Conservation (phyloP, 2,329 filamentous ascomycete species). For the Fusarium oxysporum region DNA sequence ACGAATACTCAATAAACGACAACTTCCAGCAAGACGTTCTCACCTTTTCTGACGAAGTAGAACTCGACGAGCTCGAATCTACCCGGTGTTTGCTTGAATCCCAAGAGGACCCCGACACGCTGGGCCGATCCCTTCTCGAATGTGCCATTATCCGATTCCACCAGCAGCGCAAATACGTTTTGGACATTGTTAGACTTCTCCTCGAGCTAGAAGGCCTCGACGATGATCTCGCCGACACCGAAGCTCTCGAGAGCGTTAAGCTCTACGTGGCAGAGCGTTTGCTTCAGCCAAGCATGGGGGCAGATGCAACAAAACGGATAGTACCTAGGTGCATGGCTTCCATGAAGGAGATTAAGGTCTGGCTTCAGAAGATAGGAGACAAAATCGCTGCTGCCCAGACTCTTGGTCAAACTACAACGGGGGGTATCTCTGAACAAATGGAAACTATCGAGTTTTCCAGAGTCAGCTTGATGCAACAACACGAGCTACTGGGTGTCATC, state of each 20-base stretch:
- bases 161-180: slow-evolving; percentile 81
- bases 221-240: slow-evolving; percentile 63
- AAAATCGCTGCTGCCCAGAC: slow-evolving; percentile 80
- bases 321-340: slow-evolving; percentile 79
- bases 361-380: slow-evolving; percentile 81
- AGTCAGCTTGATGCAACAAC: slow-evolving; percentile 84
- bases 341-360: slow-evolving; percentile 81
- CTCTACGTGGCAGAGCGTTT: slow-evolving; percentile 51
- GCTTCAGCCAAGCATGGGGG: slow-evolving; percentile 49
- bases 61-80: slow-evolving; percentile 90
- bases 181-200: slow-evolving; percentile 86
- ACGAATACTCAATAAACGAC: slow-evolving; percentile 84
- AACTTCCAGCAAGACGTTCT: slow-evolving; percentile 87
- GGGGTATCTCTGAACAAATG: slow-evolving; percentile 68
- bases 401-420: slow-evolving; percentile 68
- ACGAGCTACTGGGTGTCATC: slow-evolving; percentile 88
- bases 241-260: slow-evolving; percentile 49
- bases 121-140: slow-evolving; percentile 80
- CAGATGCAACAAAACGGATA: slow-evolving; percentile 66
- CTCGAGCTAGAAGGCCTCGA: slow-evolving; percentile 71
- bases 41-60: slow-evolving; percentile 85
- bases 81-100: slow-evolving; percentile 81
- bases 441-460: slow-evolving; percentile 86
- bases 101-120: slow-evolving; percentile 73
- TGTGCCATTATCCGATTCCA: slow-evolving; percentile 90